phyloP scores from a whole-genome alignment of 371 early-diverging fungal species.

The Rhizomucor miehei region DNA sequence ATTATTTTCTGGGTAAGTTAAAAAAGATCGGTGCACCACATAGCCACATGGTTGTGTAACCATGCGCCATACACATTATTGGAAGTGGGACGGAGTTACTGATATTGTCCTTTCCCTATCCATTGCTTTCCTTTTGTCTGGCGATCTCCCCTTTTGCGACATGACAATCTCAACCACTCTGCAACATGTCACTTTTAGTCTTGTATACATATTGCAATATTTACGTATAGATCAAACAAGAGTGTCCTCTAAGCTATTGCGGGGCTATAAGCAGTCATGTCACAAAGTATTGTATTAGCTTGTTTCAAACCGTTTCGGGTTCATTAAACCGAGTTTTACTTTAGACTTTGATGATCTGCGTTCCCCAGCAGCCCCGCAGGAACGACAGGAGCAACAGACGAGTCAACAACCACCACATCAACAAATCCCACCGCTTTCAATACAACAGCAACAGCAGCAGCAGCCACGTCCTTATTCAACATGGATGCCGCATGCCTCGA shows the following conservation, averaged over 20 bases:
- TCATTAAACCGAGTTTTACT: slow-evolving; percentile 1
- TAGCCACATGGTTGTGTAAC: slow-evolving; percentile 2
- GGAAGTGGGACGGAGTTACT: slow-evolving; percentile 1
- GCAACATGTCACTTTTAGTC: neutral
- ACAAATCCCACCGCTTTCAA: slow-evolving; percentile 1
- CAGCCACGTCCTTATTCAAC: slow-evolving; percentile 6
- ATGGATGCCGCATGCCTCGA: slow-evolving; percentile 15
- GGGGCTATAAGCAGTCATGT: slow-evolving; percentile 29
- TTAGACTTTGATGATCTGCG: slow-evolving; percentile 7
- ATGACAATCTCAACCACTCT: neutral
- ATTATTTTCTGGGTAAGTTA: neutral
- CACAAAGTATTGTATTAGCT: slow-evolving; percentile 14
- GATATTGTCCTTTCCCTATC: neutral
- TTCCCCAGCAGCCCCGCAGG: slow-evolving; percentile 11
- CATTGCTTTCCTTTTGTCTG: neutral
- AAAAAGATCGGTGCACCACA: neutral
- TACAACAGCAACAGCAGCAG: slow-evolving; percentile 10
- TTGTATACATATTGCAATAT: neutral
- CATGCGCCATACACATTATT: neutral
- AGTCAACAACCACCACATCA: slow-evolving; percentile 6
- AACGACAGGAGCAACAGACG: neutral
- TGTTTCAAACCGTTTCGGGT: slow-evolving; percentile 1
- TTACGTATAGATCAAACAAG: neutral
- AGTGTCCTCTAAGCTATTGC: slow-evolving; percentile 6
- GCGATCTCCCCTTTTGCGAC: neutral